Conservation (phyloP, 768 basidiomycete genomes). For the Lactarius indigo region DNA sequence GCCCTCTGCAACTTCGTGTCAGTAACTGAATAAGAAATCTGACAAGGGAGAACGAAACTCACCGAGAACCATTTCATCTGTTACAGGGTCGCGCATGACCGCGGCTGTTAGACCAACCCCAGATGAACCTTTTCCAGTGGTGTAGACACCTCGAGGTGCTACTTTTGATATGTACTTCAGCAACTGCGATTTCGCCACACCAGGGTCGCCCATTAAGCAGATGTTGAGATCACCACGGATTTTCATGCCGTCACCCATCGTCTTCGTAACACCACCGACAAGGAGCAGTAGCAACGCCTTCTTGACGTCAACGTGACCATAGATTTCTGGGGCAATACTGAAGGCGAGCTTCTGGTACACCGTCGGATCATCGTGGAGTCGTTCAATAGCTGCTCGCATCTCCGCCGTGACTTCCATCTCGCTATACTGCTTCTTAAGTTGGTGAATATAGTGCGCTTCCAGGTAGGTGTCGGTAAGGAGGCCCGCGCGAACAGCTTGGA, state of each 20-base stretch:
- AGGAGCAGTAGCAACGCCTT: constrained; percentile 90
- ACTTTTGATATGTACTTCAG: constrained; percentile 99
- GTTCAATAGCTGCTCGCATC: constrained; percentile 63
- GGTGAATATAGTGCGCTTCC: constrained; percentile 85
- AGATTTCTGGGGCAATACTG: constrained; percentile 98
- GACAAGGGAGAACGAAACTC: constrained; percentile 33
- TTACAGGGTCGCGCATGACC: constrained; percentile 98
- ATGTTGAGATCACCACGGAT: constrained; percentile 97
- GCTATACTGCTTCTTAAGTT: constrained; percentile 96
- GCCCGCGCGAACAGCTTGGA: constrained; percentile 94
- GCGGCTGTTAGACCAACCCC: constrained; percentile 98
- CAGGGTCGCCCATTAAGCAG: constrained; percentile 99
- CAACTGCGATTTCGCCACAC: constrained; percentile 96
- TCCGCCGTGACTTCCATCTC: constrained; percentile 92
- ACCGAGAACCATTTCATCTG: constrained; percentile 99
- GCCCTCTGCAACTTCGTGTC: constrained; percentile 65
- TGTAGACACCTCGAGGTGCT: constrained; percentile 96
- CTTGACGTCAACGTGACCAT: constrained; percentile 96
- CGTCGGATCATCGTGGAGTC: constrained; percentile 69
- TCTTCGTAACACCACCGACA: constrained; percentile 94
- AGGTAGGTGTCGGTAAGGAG: constrained; percentile 96
- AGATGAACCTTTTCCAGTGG: constrained; percentile 97
- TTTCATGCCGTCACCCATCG: constrained; percentile 96
- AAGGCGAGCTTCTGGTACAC: constrained; percentile 85
- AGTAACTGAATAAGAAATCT: constrained; percentile 1